Evolutionary conservation across 331 rosid species (phyloP).

Genomic region (Cydonia oblonga): DNA sequence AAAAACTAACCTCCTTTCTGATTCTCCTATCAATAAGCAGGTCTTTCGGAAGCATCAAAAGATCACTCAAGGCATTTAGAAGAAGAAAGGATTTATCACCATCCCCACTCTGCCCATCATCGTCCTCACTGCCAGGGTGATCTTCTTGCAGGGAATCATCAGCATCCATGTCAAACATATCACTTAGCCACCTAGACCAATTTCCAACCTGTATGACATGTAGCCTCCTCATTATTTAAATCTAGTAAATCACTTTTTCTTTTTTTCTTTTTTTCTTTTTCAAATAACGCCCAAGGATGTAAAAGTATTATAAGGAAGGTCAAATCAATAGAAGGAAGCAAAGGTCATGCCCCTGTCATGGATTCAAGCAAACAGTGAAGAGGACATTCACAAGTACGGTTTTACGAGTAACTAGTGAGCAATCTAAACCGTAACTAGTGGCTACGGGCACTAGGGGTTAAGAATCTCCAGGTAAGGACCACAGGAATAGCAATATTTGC

Average conservation of each 20-base stretch:
- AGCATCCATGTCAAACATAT: constrained; percentile 67
- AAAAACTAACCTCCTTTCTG: constrained; percentile 62
- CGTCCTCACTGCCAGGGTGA: constrained; percentile 26
- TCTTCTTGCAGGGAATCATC: constrained; percentile 40
- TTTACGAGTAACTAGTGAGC: not conserved
- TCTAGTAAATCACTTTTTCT: not conserved
- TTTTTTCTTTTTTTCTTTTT: not conserved
- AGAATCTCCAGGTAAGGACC: too few relatives aligned
- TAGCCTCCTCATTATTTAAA: constrained; percentile 11
- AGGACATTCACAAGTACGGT: not conserved
- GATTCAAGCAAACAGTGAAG: not conserved
- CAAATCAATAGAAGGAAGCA: too few relatives aligned
- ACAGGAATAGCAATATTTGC: too few relatives aligned
- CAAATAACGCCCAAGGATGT: not conserved
- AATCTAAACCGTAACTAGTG: not conserved
- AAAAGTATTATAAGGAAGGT: not conserved
- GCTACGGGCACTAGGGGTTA: not conserved
- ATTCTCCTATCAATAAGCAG: constrained; percentile 67
- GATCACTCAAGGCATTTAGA: constrained; percentile 82
- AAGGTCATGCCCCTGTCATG: too few relatives aligned
- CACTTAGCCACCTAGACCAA: constrained; percentile 91
- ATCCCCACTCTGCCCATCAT: constrained; percentile 18
- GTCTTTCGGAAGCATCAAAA: constrained; percentile 97
- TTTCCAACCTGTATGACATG: constrained; percentile 67
- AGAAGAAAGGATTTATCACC: constrained; percentile 53